These are phyloP conservation scores for Nannochloropsis granulata DNA, from an alignment of 108 stramenopile species.

Conservation along the genomic window DNA sequence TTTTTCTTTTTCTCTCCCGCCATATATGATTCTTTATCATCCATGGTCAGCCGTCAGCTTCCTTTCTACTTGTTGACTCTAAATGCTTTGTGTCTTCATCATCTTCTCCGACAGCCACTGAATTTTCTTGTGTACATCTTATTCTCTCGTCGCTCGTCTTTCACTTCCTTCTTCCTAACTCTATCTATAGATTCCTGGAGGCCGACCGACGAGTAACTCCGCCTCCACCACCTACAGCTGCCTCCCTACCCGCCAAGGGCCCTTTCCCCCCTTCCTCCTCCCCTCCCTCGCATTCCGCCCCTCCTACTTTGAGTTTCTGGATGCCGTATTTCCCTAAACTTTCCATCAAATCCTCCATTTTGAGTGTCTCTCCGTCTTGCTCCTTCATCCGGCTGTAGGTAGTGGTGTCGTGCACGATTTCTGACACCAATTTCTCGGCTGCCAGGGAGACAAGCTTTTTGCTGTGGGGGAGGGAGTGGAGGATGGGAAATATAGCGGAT, in stretches of 20 bases:
- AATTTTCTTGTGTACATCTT: too few species aligned
- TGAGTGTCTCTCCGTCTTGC: background rate
- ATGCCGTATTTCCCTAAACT: background rate
- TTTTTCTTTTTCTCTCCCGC: too few species aligned
- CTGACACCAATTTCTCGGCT: background rate
- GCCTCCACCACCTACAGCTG: background rate
- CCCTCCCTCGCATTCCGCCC: background rate
- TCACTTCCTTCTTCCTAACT: background rate
- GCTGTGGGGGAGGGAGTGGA: background rate
- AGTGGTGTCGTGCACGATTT: background rate
- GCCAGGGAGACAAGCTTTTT: background rate
- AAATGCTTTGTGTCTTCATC: too few species aligned
- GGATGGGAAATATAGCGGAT: too few species aligned
- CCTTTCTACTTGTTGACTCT: too few species aligned
- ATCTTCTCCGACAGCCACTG: too few species aligned
- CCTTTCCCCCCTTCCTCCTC: background rate
- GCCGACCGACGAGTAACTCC: background rate
- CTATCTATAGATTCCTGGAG: background rate
- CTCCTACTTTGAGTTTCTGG: background rate
- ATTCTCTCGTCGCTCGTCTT: too few species aligned
- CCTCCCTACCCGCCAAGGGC: background rate
- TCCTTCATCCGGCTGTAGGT: background rate
- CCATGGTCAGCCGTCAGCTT: too few species aligned
- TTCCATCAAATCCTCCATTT: background rate
- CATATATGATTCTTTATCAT: too few species aligned